phyloP scores from a whole-genome alignment of 2,329 filamentous ascomycete genomes.

The Penicillium sp. region DNA sequence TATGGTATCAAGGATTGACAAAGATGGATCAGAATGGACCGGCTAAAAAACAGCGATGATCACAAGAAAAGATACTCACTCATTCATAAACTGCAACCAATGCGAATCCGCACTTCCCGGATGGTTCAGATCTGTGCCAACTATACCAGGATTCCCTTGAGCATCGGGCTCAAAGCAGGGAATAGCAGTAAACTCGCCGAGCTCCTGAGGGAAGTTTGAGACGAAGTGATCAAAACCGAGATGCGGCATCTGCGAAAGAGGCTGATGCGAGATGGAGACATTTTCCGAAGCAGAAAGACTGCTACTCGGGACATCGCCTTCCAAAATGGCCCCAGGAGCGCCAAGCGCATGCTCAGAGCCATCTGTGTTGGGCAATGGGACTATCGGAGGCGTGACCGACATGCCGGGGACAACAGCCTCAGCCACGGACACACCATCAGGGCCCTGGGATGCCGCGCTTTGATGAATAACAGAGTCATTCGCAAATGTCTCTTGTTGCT shows the following conservation, averaged over 20 bases:
- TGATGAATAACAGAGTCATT: constrained; percentile 12
- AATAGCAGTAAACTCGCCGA: constrained; percentile 39
- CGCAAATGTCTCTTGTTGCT: constrained; percentile 18
- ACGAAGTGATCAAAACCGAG: constrained; percentile 40
- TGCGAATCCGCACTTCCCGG: constrained; percentile 23
- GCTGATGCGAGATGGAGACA: constrained; percentile 28
- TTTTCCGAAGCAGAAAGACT: constrained; percentile 23
- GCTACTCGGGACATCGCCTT: constrained; percentile 19
- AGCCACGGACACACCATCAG: constrained; percentile 7
- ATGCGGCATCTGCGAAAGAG: constrained; percentile 30
- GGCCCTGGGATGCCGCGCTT: constrained; percentile 7
- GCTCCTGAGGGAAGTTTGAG: constrained; percentile 38
- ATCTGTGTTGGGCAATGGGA: constrained; percentile 5
- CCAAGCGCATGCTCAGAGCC: constrained; percentile 5
- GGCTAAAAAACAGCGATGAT: constrained; percentile 4
- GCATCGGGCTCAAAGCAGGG: constrained; percentile 37
- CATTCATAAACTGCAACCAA: constrained; percentile 36
- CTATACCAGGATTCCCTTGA: constrained; percentile 18
- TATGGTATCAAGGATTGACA: constrained; percentile 16
- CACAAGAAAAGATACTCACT: constrained; percentile 15
- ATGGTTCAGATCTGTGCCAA: constrained; percentile 25
- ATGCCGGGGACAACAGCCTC: constrained; percentile 19
- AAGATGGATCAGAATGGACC: constrained; percentile 3
- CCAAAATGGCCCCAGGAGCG: constrained; percentile 15
- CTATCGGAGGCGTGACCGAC: constrained; percentile 18